A percentile compares a stretch with the other conserved stretches of the same genome.
These are phyloP conservation scores for Aspergillus brunneoviolaceus DNA, from an alignment of 2,329 filamentous ascomycete genomes.

Conservation along the genomic window DNA sequence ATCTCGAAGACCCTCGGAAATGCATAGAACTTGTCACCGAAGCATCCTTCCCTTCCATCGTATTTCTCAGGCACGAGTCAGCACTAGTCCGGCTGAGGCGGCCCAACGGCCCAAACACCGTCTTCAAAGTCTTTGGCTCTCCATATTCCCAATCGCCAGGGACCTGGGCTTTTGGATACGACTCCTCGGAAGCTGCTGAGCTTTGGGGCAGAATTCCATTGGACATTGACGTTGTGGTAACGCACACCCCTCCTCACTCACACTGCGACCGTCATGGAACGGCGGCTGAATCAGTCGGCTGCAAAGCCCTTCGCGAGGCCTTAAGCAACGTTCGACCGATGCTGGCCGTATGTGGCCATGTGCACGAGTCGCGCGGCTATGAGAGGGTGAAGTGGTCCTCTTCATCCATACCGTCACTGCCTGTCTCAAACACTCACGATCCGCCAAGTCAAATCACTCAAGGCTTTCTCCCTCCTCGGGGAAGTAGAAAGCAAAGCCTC, in stretches of 20 bases:
- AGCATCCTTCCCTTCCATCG: conserved; percentile 44
- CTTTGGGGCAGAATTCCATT: conserved; percentile 53
- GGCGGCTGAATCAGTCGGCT: conserved; percentile 45
- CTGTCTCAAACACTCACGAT: neutral
- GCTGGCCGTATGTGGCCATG: conserved; percentile 59
- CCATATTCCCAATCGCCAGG: conserved; percentile 51
- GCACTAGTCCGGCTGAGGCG: conserved; percentile 46
- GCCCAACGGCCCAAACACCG: conserved; percentile 47
- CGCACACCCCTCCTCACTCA: conserved; percentile 55
- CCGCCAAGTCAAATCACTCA: conserved; percentile 16
- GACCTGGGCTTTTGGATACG: conserved; percentile 59
- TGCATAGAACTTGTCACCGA: conserved; percentile 46
- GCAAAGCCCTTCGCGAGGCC: conserved; percentile 46
- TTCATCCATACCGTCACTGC: neutral
- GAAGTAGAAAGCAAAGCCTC: conserved; percentile 55
- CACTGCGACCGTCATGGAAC: conserved; percentile 46
- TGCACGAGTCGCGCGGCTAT: conserved; percentile 57
- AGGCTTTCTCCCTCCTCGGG: conserved; percentile 40
- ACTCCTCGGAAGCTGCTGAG: conserved; percentile 37
- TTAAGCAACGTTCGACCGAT: conserved; percentile 51
- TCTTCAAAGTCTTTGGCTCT: conserved; percentile 59
- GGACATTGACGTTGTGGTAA: conserved; percentile 55
- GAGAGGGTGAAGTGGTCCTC: conserved; percentile 51
- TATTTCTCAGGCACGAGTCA: conserved; percentile 54
- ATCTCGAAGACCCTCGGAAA: conserved; percentile 44